phyloP scores from a whole-genome alignment of 2,329 filamentous ascomycete genomes.

The Pyricularia grisea region DNA sequence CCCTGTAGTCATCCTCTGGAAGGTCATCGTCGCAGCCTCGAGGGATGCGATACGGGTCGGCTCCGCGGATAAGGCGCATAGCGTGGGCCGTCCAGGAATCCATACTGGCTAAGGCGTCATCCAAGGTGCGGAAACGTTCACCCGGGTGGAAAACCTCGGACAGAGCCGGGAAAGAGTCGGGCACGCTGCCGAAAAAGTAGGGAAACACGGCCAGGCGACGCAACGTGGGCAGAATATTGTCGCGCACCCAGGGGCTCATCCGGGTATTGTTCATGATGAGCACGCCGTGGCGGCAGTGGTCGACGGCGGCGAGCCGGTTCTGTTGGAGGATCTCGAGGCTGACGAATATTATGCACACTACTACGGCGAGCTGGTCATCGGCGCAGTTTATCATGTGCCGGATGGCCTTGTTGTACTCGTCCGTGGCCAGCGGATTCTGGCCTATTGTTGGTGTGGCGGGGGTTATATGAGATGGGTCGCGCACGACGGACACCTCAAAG shows the following conservation, averaged over 20 bases:
- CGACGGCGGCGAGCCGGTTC: slow-evolving; percentile 26
- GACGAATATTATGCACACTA: slow-evolving; percentile 39
- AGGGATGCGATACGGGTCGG: slow-evolving; percentile 5
- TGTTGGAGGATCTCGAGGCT: slow-evolving; percentile 38
- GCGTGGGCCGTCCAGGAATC: slow-evolving; percentile 13
- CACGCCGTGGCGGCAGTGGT: slow-evolving; percentile 20
- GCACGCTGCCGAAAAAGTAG: slow-evolving; percentile 23
- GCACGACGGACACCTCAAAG: slow-evolving; percentile 23
- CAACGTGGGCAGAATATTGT: slow-evolving; percentile 25
- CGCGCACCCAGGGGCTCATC: slow-evolving; percentile 16
- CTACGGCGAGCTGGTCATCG: slow-evolving; percentile 24
- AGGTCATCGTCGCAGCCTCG: not conserved
- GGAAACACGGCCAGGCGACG: slow-evolving; percentile 28
- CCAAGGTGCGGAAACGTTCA: slow-evolving; percentile 7
- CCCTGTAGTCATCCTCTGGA: not conserved
- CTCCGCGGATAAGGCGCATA: slow-evolving; percentile 7
- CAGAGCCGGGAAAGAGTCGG: slow-evolving; percentile 15
- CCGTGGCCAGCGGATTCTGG: slow-evolving; percentile 23
- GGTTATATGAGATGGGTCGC: not conserved
- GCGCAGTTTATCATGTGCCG: slow-evolving; percentile 23
- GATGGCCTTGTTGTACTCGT: slow-evolving; percentile 41
- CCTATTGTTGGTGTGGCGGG: slow-evolving; percentile 8
- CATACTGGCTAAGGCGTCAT: slow-evolving; percentile 20
- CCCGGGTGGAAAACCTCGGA: not conserved
- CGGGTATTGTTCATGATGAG: slow-evolving; percentile 11